Evolutionary conservation across 2,329 filamentous ascomycete genomes (phyloP), one percentile per base, ranked within the genome.

Genomic region (Ceratocystis huliohia): DNA sequence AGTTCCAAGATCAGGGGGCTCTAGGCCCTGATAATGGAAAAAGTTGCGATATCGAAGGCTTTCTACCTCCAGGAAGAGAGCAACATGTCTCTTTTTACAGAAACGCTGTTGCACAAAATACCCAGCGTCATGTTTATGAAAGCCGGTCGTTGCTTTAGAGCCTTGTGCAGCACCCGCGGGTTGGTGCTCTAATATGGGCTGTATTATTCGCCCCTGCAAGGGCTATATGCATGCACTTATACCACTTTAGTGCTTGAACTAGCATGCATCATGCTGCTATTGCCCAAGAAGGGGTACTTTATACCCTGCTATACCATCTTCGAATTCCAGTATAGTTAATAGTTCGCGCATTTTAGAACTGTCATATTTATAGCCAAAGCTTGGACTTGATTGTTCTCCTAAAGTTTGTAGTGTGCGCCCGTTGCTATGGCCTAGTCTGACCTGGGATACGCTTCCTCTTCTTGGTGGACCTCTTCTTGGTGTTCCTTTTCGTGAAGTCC

Each of bases 141-240:
- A 59, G 56, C 56, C 30, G 13, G 56, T 59, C 56, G 56, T 59
- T 59, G 56, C 30, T 59, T 59, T 59, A 59, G 56, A 59, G 56
- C 28, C 28, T 59, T 37, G 56, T 59, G 56, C 56, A 59, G 17
- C 20, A 59, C 56, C 56, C 56, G 17, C 20, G 56, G 56, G 56
- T 30, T n/a, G 28, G 56, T n/a, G 56, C 28, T 5, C n/a, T 30
- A 2, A 59, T 37, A 59, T 59, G 25, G 25, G 25, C 56, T 59
- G 30, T 37, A 59, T 59, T 33, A 33, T 30, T 59, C n/a, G 33
- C 20, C 8, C 56, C 56, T 59, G 56, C 56, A 59, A 59, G 56
- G 56, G 56, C 6, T 59, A 59, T 59, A 37, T 59, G 56, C 56
- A 59, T 30, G 30, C 56, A 59, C 56, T 59, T 59, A 59, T 59